Conservation (phyloP, 1,139 yeast genomes). For the Diutina mesorugosa region DNA sequence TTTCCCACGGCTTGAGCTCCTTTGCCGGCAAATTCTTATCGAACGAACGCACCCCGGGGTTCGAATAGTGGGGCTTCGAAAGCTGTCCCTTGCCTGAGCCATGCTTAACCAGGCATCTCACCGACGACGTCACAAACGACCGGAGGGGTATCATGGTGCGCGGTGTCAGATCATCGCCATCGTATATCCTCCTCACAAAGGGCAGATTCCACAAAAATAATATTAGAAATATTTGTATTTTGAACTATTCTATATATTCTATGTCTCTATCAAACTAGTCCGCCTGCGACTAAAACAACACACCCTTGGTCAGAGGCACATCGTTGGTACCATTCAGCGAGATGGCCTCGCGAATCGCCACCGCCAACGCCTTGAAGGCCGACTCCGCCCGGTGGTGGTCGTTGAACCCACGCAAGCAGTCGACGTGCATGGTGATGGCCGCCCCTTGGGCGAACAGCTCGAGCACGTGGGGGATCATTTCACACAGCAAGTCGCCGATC, state of each 20-base stretch:
- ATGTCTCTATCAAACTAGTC: conserved; percentile 5
- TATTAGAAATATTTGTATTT: not conserved
- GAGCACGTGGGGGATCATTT: conserved; percentile 93
- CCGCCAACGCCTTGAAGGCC: conserved; percentile 91
- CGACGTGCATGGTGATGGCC: conserved; percentile 83
- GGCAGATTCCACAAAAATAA: not conserved
- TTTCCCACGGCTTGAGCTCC: conserved; percentile 22
- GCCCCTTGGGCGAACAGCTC: conserved; percentile 93
- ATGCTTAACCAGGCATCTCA: not conserved
- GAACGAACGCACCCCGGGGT: not conserved
- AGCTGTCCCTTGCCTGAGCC: not conserved
- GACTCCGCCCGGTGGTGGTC: conserved; percentile 95
- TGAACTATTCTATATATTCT: not conserved
- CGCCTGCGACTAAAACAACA: conserved; percentile 34
- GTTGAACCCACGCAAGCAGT: conserved; percentile 82
- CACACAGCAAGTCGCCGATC: conserved; percentile 84
- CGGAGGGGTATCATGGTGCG: not conserved
- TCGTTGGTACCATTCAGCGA: conserved; percentile 77
- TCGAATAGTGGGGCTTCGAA: not conserved
- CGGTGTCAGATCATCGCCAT: not conserved
- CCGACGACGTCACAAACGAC: not conserved
- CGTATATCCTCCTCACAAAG: no score
- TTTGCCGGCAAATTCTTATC: not conserved
- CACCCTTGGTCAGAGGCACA: conserved; percentile 95
- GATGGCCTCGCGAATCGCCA: conserved; percentile 81